These are phyloP conservation scores for Diospyros kaki DNA, from an alignment of 148 eudicot species.

Conservation along the genomic window DNA sequence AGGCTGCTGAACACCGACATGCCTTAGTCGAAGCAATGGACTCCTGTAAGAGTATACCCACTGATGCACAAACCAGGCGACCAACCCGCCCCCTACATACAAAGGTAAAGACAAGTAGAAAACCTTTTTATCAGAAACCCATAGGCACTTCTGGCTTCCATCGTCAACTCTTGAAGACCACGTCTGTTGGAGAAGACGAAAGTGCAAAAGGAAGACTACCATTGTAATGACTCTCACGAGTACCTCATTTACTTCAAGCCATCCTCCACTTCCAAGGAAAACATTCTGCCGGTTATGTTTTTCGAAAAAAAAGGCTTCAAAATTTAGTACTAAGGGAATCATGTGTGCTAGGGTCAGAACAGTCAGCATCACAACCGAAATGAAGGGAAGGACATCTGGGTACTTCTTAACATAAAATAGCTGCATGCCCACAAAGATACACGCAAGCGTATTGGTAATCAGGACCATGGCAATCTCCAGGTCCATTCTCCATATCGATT, in stretches of 20 bases:
- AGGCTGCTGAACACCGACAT: constrained; percentile 10
- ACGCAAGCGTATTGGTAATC: constrained; percentile 72
- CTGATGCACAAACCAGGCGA: constrained; percentile 55
- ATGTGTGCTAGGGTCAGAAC: constrained; percentile 70
- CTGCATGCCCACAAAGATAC: constrained; percentile 72
- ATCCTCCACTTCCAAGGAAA: constrained; percentile 58
- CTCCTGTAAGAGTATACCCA: constrained; percentile 30
- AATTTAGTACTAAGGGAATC: constrained; percentile 73
- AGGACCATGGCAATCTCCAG: constrained; percentile 80
- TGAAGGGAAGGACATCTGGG: constrained; percentile 56
- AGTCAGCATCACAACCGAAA: constrained; percentile 69
- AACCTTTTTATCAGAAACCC: constrained; percentile 68
- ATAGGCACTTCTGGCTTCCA: constrained; percentile 32
- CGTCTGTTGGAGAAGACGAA: constrained; percentile 72
- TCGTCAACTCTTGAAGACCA: constrained; percentile 64
- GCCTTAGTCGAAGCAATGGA: neutral
- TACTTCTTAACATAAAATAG: constrained; percentile 61
- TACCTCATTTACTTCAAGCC: constrained; percentile 92
- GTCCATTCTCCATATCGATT: constrained; percentile 83
- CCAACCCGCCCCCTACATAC: constrained; percentile 50
- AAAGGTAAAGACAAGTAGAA: constrained; percentile 50
- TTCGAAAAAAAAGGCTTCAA: constrained; percentile 69
- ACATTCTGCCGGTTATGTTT: constrained; percentile 45
- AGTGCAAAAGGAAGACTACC: constrained; percentile 82
- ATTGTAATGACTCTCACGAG: constrained; percentile 82